Percentiles rank a stretch among this genome's conserved stretches.
These are phyloP conservation scores for Erythrophleum ivorense DNA, from an alignment of 331 rosid species.

Conservation along the genomic window DNA sequence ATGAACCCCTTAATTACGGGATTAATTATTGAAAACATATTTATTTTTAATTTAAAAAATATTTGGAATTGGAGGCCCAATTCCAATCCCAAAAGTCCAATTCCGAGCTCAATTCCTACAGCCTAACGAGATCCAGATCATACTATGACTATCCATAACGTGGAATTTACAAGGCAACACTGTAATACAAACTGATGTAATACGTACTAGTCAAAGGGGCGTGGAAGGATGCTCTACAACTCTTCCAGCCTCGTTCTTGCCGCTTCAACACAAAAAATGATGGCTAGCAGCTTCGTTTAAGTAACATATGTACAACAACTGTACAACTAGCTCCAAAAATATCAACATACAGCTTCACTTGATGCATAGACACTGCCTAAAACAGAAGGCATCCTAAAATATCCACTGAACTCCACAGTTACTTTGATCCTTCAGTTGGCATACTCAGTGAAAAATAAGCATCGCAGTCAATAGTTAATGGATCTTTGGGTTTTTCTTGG, in stretches of 20 bases:
- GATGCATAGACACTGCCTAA: constrained; percentile 34
- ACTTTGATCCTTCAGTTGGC: constrained; percentile 4
- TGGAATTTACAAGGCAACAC: constrained; percentile 3
- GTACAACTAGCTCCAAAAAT: constrained; percentile 3
- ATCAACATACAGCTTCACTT: constrained; percentile 6
- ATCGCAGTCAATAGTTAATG: constrained; percentile 35
- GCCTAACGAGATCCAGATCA: too few relatives aligned
- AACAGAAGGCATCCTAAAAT: constrained; percentile 20
- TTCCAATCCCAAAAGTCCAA: too few relatives aligned
- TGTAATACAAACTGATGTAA: constrained; percentile 5
- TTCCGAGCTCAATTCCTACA: too few relatives aligned
- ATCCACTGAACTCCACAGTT: constrained; percentile 18
- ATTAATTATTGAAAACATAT: background rate
- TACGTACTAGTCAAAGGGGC: constrained; percentile 27
- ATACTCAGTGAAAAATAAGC: constrained; percentile 13
- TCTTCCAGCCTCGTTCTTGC: constrained; percentile 26
- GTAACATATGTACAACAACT: background rate
- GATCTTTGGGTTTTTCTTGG: constrained; percentile 29
- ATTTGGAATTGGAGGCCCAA: too few relatives aligned
- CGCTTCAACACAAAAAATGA: constrained; percentile 35
- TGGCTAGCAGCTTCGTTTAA: constrained; percentile 26
- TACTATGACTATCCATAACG: background rate
- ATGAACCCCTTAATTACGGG: background rate
- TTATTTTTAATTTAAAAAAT: too few relatives aligned
- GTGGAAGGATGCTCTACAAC: constrained; percentile 23